Base-by-base conservation (phyloP, 352 stramenopile species). In the Pythium guiyangense region DNA sequence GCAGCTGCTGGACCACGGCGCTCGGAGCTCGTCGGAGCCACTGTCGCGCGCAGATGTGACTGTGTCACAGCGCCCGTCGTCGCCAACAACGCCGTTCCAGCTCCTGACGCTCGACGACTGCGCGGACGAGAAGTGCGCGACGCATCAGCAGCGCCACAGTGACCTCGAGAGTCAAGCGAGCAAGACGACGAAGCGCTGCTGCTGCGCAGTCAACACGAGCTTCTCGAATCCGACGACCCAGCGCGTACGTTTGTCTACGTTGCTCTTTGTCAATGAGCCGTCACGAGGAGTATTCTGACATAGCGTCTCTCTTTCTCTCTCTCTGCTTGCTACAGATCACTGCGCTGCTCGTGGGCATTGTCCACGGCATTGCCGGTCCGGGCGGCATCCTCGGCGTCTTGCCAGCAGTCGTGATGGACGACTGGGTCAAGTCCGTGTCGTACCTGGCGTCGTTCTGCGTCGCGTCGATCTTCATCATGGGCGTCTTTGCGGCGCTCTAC, bases 401-500 rank as follows among this genome's bases (percentile, higher is more conserved):
- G 17, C 91, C 91, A 0, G 88, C 88, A 0, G 77, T 95, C 5
- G 70, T 92, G 45, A 62, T 94, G 50, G 67, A 87, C 52, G 62
- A 92, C 58, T 80, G 69, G 66, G 45, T 54, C 52, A 80, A 94
- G 43, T 92, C 86, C 37, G 62, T 72, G 12, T 53, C 89, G 18
- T 97, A 97, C 66, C 64, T 97, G 2, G 74, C 63, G 4, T 89
- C 80, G 9, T 97, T 97, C 70, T 97, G 88, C 45, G 34, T 90
- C n/a, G 74, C 77, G 4, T 92, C 74, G n/a, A 96, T 91, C 31
- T 65, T 96, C 14, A 92, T 93, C 43, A 97, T 97, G 91, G 91
- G 88, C 43, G 70, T 80, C 4, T 97, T 97, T 73, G 86, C 91
- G 10, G 74, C 78, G 14, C 62, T 91, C 4, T 97, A 96, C 59